A percentile compares a stretch with the other conserved stretches of the same genome.
Conservation (phyloP, 106 monocot genomes). For the Dendrobium catenatum region DNA sequence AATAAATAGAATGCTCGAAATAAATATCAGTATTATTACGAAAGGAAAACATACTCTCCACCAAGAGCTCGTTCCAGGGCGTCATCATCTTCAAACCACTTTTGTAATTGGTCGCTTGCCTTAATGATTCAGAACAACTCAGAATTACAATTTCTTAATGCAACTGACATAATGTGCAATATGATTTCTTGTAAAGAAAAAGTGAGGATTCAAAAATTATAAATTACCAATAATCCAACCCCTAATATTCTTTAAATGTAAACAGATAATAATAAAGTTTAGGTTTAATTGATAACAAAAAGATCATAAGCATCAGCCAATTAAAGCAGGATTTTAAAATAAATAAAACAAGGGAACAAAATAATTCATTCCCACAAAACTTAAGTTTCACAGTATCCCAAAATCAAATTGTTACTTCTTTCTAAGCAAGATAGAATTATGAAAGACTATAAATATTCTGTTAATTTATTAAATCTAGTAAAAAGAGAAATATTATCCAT, state of each 20-base stretch:
- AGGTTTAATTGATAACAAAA: no score
- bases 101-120: slow-evolving; percentile 74
- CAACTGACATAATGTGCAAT: background rate
- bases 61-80: slow-evolving; percentile 81
- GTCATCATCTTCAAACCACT: slow-evolving; percentile 99
- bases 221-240: no score
- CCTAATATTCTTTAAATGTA: no score
- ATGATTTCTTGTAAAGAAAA: background rate
- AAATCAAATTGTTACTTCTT: no score
- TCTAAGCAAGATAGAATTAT: no score
- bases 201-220: no score
- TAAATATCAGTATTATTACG: background rate
- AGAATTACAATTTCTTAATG: background rate
- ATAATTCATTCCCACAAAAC: background rate
- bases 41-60: slow-evolving; percentile 78
- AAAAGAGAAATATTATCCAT: background rate
- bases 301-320: no score
- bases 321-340: background rate
- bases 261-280: no score
- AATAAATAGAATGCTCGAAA: background rate
- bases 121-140: slow-evolving; percentile 19
- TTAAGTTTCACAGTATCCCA: background rate
- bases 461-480: no score
- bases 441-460: no score
- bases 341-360: background rate